Base-by-base conservation (phyloP, 2,329 filamentous ascomycete species). In the Arthrobotrys conoides region DNA sequence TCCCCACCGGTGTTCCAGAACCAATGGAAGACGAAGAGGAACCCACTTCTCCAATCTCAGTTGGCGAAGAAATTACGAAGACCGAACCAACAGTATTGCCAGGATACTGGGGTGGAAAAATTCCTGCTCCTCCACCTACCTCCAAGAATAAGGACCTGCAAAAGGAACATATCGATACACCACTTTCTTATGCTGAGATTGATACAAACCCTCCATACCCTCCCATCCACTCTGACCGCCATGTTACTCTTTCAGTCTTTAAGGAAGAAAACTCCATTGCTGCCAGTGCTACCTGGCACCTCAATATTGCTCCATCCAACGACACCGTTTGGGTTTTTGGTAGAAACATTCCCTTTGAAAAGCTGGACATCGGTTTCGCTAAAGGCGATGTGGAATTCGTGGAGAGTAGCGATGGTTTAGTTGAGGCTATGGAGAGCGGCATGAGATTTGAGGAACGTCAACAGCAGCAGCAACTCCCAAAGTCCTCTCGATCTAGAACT, bases 201-300 rank as follows among this genome's bases (percentile, higher is more conserved):
- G 96, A 99, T 83, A 97, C 95, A 0, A 97, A 95, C 83, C 92
- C 94, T 3, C 93, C 95, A 1, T 98, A 97, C 82, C 94, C 97
- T 82, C 95, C 96, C 0, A 97, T 98, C 86, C 95, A 98, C 83
- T 96, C 94, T 0, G 94, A 98, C 83, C 89, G 90, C 69, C 90
- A 95, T 2, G 92, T 98, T 53, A 89, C 88, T n/a, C 87, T 97
- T 30, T 92, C 90, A 81, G 88, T 93, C 49, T 92, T 82, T 49
- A 91, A 83, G 84, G 83, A 41, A 82, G 84, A 24, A 85, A 59
- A 80, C 41, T 79, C 73, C 16, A 69, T 63, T 33, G 59, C 51
- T 10, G 30, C 57, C 2, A 61, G 69, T 41, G 66, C 72, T 20
- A 75, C 71, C 33, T 82, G 80, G 81, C 75, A 80, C 30, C 73